Evolutionary conservation across 2,329 filamentous ascomycete species (phyloP).

Genomic region (Alternaria incomplexa): DNA sequence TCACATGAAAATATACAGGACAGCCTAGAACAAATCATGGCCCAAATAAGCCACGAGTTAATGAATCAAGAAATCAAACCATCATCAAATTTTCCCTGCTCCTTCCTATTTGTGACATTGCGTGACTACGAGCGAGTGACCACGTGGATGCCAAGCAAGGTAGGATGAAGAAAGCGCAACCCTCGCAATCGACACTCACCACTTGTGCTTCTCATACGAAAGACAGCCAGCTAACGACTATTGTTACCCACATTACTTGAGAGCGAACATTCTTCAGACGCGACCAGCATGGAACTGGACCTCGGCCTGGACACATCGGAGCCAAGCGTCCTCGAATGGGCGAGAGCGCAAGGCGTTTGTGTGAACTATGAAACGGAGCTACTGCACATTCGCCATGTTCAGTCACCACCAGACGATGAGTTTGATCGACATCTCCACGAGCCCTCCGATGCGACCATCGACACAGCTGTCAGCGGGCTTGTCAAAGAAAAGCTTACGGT

Average conservation of each 20-base stretch:
- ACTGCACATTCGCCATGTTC: constrained; percentile 22
- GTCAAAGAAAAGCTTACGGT: constrained; percentile 38
- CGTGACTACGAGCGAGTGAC: background rate
- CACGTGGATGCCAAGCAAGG: constrained; percentile 3
- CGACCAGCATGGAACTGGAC: constrained; percentile 13
- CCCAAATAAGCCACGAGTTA: background rate
- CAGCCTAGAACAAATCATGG: background rate
- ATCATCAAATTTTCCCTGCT: background rate
- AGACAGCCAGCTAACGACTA: background rate
- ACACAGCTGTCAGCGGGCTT: constrained; percentile 20
- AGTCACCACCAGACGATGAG: constrained; percentile 9
- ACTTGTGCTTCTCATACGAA: background rate
- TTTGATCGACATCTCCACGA: constrained; percentile 29
- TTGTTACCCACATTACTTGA: background rate
- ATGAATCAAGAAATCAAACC: background rate
- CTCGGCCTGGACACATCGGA: constrained; percentile 28
- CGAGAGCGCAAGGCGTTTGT: constrained; percentile 54
- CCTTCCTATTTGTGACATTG: background rate
- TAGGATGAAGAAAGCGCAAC: constrained; percentile 10
- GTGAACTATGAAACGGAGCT: constrained; percentile 44
- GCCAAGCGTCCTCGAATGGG: constrained; percentile 55
- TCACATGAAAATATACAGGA: constrained; percentile 11
- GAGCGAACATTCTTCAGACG: background rate
- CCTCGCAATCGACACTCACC: background rate
- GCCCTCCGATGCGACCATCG: constrained; percentile 14